Base-by-base conservation (phyloP, 768 basidiomycete genomes). In the Hericium alpestre region DNA sequence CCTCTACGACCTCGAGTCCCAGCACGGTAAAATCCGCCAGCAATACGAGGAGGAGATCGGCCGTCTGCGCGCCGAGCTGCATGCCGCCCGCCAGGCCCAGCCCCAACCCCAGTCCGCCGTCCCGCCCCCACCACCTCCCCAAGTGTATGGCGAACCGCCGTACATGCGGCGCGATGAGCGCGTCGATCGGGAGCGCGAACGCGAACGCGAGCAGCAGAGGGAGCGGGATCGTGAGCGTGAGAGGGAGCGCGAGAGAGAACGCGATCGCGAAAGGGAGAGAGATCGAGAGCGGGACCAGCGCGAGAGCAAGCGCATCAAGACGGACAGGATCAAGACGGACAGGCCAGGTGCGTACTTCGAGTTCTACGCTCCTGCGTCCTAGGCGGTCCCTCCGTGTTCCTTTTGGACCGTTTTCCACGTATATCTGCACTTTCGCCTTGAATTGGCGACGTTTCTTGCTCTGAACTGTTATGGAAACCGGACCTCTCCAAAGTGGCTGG, bases 1-100 rank as follows among this genome's bases (percentile, higher is more conserved):
- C 2, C 77, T 97, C 11, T 94, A 93, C 66, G 93, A 97, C 62
- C 84, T 99, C 56, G 95, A 99, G 68, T 74, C 83, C 0, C 86
- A 89, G 59, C 93, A 98, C 63, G 79, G 78, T 60, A 91, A 93
- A 75, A 83, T 92, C 54, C 80, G 92, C 38, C 81, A 86, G 59
- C 83, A 86, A 65, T 95, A 91, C 65, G 93, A 96, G 65, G 85
- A 89, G 2, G 93, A 96, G 62, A 74, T 95, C 56, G 72, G 74
- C 5, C 78, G 85, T 37, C 77, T 92, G 12, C 79, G 91, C 23
- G 72, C 79, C 3, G 88, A 92, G 66, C 73, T 88, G 38, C 77
- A 85, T 57, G 71, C 77, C 1, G 66, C 75, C 22, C 78, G 82
- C 41, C 65, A 66, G 9, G 74, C 74, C 58, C 46, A 63, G 54